These are phyloP conservation scores for Penicillium robsamsonii DNA, from an alignment of 495 filamentous ascomycete species.

Conservation along the genomic window DNA sequence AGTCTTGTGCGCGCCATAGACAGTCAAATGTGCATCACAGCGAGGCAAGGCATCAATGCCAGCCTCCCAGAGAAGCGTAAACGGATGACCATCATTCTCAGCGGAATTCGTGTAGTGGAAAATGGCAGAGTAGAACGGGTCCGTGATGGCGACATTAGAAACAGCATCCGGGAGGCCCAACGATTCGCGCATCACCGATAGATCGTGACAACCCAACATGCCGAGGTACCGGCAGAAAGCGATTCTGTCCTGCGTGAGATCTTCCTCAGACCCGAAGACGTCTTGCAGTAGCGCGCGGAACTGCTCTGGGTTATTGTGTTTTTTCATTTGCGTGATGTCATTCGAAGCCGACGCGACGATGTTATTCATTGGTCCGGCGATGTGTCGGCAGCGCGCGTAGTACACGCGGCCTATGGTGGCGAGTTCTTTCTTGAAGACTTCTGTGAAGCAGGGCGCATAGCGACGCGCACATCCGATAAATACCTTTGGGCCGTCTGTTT, in stretches of 20 bases:
- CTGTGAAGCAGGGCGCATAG: slow-evolving; percentile 50
- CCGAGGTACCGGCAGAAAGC: slow-evolving; percentile 45
- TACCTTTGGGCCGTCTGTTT: slow-evolving; percentile 31
- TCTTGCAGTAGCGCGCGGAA: slow-evolving; percentile 29
- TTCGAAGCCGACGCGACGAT: neutral
- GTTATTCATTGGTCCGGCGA: slow-evolving; percentile 41
- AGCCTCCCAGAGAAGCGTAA: slow-evolving; percentile 54
- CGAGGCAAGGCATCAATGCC: slow-evolving; percentile 53
- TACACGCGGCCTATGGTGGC: slow-evolving; percentile 42
- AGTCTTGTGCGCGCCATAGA: slow-evolving; percentile 51
- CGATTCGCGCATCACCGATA: slow-evolving; percentile 55
- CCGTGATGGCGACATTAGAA: slow-evolving; percentile 42
- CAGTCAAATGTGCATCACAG: slow-evolving; percentile 56
- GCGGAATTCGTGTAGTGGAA: slow-evolving; percentile 39
- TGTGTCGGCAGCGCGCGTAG: slow-evolving; percentile 55
- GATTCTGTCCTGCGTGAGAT: slow-evolving; percentile 32
- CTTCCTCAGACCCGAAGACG: slow-evolving; percentile 29
- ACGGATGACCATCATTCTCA: slow-evolving; percentile 29
- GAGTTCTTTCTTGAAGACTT: slow-evolving; percentile 49
- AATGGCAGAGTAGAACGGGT: slow-evolving; percentile 48
- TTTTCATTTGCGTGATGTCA: slow-evolving; percentile 1
- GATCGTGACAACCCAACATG: slow-evolving; percentile 53
- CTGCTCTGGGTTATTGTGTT: slow-evolving; percentile 1
- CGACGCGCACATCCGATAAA: slow-evolving; percentile 57
- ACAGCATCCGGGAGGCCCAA: slow-evolving; percentile 48